A percentile compares a stretch with the other conserved stretches of the same genome.
Conservation (phyloP, 306 rosid genomes). For the Malus sieversii region DNA sequence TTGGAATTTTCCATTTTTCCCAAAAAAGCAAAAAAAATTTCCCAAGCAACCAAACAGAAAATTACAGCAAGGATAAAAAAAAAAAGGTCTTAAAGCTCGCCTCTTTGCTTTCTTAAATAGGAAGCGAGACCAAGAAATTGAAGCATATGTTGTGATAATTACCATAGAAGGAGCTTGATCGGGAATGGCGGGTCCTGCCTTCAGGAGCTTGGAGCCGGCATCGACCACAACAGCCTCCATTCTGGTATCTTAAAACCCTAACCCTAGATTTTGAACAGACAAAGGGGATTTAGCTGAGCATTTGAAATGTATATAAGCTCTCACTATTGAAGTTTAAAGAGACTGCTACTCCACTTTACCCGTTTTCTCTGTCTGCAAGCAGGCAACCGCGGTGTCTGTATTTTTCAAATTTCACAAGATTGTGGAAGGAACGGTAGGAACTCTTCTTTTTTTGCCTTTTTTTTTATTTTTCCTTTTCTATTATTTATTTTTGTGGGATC, state of each 20-base stretch:
- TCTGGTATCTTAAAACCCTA: not conserved
- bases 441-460: not conserved
- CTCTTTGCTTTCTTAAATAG: not conserved
- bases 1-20: not conserved
- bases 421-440: not conserved
- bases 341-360: not conserved
- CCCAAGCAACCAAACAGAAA: no score
- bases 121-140: not conserved
- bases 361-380: not conserved
- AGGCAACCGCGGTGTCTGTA: not conserved
- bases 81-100: no score
- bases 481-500: not conserved
- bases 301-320: not conserved
- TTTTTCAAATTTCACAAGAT: not conserved
- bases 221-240: conserved; percentile 95
- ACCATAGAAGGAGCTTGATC: conserved; percentile 94
- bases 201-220: conserved; percentile 77
- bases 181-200: conserved; percentile 94
- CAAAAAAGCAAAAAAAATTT: no score
- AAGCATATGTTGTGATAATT: not conserved
- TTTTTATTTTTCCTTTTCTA: not conserved
- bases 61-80: no score
- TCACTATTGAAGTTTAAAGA: not conserved
- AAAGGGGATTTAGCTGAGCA: not conserved
- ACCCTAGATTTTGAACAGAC: not conserved